A percentile compares a stretch with the other conserved stretches of the same genome.
Conservation (phyloP, 2,329 filamentous ascomycete genomes). For the Leptographium wingfieldii region DNA sequence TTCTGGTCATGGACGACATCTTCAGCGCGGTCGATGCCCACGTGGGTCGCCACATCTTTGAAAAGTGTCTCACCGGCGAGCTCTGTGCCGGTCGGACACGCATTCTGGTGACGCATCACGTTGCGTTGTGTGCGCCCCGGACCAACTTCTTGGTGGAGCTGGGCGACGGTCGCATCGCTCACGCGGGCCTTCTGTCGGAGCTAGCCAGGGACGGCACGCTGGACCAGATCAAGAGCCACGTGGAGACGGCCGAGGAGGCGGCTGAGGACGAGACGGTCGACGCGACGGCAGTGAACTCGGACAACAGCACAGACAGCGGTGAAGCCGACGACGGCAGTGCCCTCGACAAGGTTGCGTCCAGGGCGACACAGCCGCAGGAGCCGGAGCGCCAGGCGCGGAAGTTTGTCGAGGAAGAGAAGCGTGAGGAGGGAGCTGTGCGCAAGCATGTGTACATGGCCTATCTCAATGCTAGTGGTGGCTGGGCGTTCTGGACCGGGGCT, state of each 20-base stretch:
- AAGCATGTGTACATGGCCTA: constrained; percentile 55
- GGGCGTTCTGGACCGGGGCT: constrained; percentile 44
- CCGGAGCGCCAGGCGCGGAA: constrained; percentile 40
- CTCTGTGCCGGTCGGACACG: constrained; percentile 58
- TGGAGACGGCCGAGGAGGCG: constrained; percentile 32
- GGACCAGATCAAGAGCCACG: constrained; percentile 43
- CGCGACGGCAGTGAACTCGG: constrained; percentile 2
- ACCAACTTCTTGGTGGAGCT: constrained; percentile 66
- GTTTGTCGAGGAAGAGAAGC: constrained; percentile 65
- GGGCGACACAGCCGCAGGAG: constrained; percentile 1
- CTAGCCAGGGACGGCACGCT: constrained; percentile 43
- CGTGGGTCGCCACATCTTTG: constrained; percentile 67
- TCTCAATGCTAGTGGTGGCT: constrained; percentile 51
- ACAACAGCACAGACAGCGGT: constrained; percentile 15
- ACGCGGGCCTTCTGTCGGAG: constrained; percentile 54
- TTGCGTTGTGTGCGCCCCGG: constrained; percentile 55
- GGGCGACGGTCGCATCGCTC: constrained; percentile 51
- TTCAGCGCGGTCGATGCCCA: constrained; percentile 75
- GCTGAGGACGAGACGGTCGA: constrained; percentile 30
- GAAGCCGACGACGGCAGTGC: constrained; percentile 21
- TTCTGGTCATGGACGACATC: constrained; percentile 70
- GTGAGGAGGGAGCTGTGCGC: constrained; percentile 58
- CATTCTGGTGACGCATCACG: constrained; percentile 71
- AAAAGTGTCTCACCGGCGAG: constrained; percentile 60
- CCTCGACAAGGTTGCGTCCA: constrained; percentile 8